Evolutionary conservation across 2,329 filamentous ascomycete genomes (phyloP).

Genomic region (Dothistroma pini): DNA sequence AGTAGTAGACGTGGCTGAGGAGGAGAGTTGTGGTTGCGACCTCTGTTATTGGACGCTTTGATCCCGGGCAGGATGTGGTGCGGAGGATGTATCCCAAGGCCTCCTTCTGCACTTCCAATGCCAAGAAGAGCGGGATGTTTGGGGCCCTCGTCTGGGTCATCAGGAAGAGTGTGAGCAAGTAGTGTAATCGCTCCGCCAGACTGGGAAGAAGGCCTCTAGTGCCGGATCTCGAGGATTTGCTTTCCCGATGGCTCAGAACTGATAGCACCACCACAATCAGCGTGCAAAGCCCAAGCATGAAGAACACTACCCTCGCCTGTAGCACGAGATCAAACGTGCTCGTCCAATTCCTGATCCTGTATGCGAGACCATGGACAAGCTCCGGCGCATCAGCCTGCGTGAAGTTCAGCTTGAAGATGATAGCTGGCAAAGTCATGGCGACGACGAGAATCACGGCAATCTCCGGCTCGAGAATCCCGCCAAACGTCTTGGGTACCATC

Average conservation of each 20-base stretch:
- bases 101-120: slow-evolving; percentile 60
- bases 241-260: slow-evolving; percentile 16
- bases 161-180: slow-evolving; percentile 72
- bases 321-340: slow-evolving; percentile 32
- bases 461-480: slow-evolving; percentile 28
- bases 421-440: slow-evolving; percentile 53
- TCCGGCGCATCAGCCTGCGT: slow-evolving; percentile 86
- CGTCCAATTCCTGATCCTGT: slow-evolving; percentile 27
- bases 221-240: slow-evolving; percentile 3
- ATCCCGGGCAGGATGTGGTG: neutral
- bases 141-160: slow-evolving; percentile 81
- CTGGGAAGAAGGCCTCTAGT: slow-evolving; percentile 19
- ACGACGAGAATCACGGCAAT: slow-evolving; percentile 36
- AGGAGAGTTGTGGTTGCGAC: slow-evolving; percentile 68
- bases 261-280: slow-evolving; percentile 30
- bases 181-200: slow-evolving; percentile 48
- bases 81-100: slow-evolving; percentile 28
- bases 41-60: slow-evolving; percentile 6
- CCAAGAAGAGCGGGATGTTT: slow-evolving; percentile 79
- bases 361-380: slow-evolving; percentile 47
- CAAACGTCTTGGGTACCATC: slow-evolving; percentile 36
- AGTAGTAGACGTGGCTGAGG: slow-evolving; percentile 79
- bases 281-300: slow-evolving; percentile 31
- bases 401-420: slow-evolving; percentile 87
- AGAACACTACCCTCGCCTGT: slow-evolving; percentile 39